Evolutionary conservation across 2,329 filamentous ascomycete genomes (phyloP).

Genomic region (Neopestalotiopsis clavispora): DNA sequence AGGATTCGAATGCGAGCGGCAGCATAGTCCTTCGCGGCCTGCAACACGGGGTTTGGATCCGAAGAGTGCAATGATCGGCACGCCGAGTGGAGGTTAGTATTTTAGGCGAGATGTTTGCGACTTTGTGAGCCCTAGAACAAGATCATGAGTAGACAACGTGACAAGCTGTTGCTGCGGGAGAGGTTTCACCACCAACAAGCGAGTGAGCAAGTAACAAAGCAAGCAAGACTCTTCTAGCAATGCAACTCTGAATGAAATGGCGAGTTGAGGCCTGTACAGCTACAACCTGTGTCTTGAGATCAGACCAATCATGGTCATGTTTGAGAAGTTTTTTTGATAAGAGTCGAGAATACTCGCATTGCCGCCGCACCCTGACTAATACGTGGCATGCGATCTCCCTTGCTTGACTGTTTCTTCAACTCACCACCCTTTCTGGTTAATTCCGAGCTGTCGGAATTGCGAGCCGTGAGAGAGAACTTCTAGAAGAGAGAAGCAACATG

Average conservation of each 20-base stretch:
- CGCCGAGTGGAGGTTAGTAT: not conserved
- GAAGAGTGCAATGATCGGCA: not conserved
- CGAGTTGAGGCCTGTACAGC: no score
- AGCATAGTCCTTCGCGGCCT: not conserved
- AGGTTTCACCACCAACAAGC: not conserved
- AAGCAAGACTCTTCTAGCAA: not conserved
- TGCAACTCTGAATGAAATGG: no score
- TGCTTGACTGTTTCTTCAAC: not conserved
- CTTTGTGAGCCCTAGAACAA: not conserved
- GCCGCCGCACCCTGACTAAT: not conserved
- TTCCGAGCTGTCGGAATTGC: not conserved
- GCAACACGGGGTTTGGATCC: not conserved
- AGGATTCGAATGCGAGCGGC: not conserved
- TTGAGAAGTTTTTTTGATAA: not conserved
- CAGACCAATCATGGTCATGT: not conserved
- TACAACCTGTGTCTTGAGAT: not conserved
- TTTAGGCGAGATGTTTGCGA: not conserved
- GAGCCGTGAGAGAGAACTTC: not conserved
- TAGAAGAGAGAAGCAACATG: not conserved
- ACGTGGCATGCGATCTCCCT: not conserved
- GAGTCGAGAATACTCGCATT: not conserved
- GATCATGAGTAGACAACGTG: not conserved
- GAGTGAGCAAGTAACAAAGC: not conserved
- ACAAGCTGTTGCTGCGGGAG: not conserved
- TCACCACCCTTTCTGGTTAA: not conserved